These are phyloP conservation scores for Rhynchospora pubera DNA, from an alignment of 176 grass and related monocot genomes.

Conservation along the genomic window DNA sequence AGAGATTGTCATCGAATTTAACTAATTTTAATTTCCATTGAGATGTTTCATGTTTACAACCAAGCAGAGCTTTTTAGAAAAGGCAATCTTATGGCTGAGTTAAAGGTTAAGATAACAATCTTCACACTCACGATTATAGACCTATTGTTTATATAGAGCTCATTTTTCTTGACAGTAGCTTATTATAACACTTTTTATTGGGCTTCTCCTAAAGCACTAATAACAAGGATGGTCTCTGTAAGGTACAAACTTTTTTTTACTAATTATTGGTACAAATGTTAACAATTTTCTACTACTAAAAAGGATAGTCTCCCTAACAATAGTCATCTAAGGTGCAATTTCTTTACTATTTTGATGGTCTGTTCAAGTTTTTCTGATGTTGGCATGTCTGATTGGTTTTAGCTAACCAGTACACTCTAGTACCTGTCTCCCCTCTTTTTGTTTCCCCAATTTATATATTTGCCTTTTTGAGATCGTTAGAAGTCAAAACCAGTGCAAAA, in stretches of 20 bases:
- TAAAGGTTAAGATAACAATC: slow-evolving; percentile 7
- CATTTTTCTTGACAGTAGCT: background rate
- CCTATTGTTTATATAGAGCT: background rate
- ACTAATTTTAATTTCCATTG: background rate
- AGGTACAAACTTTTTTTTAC: slow-evolving; percentile 3
- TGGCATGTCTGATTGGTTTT: background rate
- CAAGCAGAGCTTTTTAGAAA: background rate
- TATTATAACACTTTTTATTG: background rate
- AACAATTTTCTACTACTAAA: background rate
- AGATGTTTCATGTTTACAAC: slow-evolving; percentile 9
- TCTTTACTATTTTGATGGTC: background rate
- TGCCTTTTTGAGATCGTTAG: background rate
- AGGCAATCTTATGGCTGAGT: background rate
- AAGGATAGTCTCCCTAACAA: background rate
- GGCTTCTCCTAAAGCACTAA: background rate
- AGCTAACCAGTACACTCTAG: background rate
- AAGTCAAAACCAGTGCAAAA: background rate
- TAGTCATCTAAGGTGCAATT: background rate
- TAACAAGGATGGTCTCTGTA: slow-evolving; percentile 16
- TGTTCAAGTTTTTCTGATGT: background rate
- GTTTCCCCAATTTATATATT: background rate
- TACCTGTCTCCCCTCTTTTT: background rate
- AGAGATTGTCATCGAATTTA: background rate
- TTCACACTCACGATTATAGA: slow-evolving; percentile 1
- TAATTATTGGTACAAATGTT: too few relatives aligned